Conservation (phyloP, 1,284 basidiomycete genomes). For the Ceratobasidium sp. region DNA sequence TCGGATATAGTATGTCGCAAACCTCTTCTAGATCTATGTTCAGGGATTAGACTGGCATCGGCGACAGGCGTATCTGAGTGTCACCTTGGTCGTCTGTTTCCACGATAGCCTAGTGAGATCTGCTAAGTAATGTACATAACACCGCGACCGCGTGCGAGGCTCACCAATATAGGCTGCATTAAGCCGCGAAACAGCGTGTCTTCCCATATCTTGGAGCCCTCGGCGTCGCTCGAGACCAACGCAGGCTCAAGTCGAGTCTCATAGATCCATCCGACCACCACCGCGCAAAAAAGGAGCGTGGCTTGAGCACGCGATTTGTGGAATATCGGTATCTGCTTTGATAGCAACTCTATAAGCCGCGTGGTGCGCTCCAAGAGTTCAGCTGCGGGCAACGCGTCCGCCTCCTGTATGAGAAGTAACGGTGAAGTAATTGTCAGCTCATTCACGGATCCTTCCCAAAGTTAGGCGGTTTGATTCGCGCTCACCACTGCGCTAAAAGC, state of each 20-base stretch:
- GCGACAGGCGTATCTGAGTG: too few relatives aligned
- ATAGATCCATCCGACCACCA: conserved; percentile 18
- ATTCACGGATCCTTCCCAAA: conserved; percentile 1
- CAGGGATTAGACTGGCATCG: not conserved
- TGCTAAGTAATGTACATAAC: not conserved
- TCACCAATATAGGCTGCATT: conserved; percentile 42
- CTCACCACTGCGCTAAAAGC: conserved; percentile 23
- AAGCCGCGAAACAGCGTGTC: conserved; percentile 32
- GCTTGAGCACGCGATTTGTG: conserved; percentile 28
- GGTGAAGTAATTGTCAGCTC: conserved; percentile 17
- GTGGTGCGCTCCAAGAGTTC: conserved; percentile 24
- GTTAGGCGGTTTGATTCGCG: not conserved
- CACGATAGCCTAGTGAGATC: conserved; percentile 9
- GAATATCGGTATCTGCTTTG: conserved; percentile 9
- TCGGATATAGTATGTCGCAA: conserved; percentile 11
- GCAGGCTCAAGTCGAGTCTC: conserved; percentile 29
- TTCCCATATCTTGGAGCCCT: conserved; percentile 14
- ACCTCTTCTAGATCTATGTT: not conserved
- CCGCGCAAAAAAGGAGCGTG: conserved; percentile 29
- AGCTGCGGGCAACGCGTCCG: conserved; percentile 6
- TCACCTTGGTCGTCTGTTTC: conserved; percentile 30
- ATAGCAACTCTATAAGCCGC: conserved; percentile 18
- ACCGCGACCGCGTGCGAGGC: not conserved
- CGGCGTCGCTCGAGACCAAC: not conserved
- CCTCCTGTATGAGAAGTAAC: conserved; percentile 32